Evolutionary conservation across 148 eudicot species (phyloP).

Genomic region (Diospyros lotus): DNA sequence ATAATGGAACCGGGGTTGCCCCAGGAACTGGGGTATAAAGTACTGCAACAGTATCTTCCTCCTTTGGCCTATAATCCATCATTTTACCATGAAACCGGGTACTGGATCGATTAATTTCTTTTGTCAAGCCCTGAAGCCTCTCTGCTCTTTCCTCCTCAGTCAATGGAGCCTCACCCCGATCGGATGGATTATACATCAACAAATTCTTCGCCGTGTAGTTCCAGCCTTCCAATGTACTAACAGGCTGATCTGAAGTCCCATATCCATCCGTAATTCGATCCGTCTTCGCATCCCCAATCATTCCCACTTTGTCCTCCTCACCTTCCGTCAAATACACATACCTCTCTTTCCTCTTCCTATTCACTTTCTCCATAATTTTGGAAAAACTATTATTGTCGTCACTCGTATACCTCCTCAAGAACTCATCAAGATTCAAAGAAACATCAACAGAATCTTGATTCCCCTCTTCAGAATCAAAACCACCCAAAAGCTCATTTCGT

Average conservation of each 20-base stretch:
- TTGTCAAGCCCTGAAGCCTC: slow-evolving; percentile 74
- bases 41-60: slow-evolving; percentile 53
- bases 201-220: slow-evolving; percentile 76
- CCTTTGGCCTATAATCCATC: slow-evolving; percentile 42
- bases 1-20: slow-evolving; percentile 46
- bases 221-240: slow-evolving; percentile 72
- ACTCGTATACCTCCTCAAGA: slow-evolving; percentile 79
- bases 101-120: slow-evolving; percentile 61
- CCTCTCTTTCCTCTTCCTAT: slow-evolving; percentile 77
- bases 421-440: slow-evolving; percentile 54
- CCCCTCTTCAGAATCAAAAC: neutral
- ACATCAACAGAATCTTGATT: slow-evolving; percentile 22
- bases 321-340: slow-evolving; percentile 69
- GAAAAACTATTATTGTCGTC: slow-evolving; percentile 89
- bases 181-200: slow-evolving; percentile 91
- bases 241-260: slow-evolving; percentile 81
- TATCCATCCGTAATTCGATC: slow-evolving; percentile 85
- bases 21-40: slow-evolving; percentile 65
- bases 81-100: slow-evolving; percentile 81
- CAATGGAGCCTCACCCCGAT: slow-evolving; percentile 66
- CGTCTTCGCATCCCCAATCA: slow-evolving; percentile 63
- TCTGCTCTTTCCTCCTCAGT: slow-evolving; percentile 59
- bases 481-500: slow-evolving; percentile 15
- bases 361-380: slow-evolving; percentile 65
- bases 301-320: slow-evolving; percentile 34